Evolutionary conservation across 176 grass and related monocot genomes (phyloP).

Genomic region (Carex pumila): DNA sequence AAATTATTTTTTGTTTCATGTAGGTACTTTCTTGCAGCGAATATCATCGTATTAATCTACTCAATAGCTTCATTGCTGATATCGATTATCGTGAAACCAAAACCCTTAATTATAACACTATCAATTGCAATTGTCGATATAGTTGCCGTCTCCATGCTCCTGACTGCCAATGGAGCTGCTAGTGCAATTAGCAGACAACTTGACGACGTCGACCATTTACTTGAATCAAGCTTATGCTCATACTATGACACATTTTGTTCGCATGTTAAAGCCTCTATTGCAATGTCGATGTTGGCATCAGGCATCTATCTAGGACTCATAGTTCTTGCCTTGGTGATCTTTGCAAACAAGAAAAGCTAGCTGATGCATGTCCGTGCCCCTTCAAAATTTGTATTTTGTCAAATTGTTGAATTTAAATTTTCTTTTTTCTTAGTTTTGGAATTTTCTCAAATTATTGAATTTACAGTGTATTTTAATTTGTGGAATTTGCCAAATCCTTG

Average conservation of each 20-base stretch:
- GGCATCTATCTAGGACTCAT: background rate
- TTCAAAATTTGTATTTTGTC: background rate
- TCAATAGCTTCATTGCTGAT: background rate
- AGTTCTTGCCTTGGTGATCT: background rate
- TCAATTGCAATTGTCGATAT: background rate
- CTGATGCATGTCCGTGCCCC: background rate
- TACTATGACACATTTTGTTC: background rate
- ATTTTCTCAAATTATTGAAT: background rate
- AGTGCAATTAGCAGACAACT: background rate
- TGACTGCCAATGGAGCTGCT: constrained; percentile 4
- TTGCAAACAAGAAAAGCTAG: background rate
- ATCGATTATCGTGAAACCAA: background rate
- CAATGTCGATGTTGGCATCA: background rate
- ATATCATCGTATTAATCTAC: background rate
- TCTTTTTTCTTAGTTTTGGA: background rate
- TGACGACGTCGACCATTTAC: background rate
- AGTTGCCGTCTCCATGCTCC: background rate
- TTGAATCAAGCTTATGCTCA: too few species aligned
- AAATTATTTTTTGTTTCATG: background rate
- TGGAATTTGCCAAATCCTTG: background rate
- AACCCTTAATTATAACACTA: background rate
- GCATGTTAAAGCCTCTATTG: constrained; percentile 8
- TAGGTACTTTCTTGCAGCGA: constrained; percentile 20
- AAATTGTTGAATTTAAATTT: background rate
- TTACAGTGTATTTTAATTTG: background rate